Conservation (phyloP, 2,329 filamentous ascomycete genomes). For the Cryphonectria nitschkei region DNA sequence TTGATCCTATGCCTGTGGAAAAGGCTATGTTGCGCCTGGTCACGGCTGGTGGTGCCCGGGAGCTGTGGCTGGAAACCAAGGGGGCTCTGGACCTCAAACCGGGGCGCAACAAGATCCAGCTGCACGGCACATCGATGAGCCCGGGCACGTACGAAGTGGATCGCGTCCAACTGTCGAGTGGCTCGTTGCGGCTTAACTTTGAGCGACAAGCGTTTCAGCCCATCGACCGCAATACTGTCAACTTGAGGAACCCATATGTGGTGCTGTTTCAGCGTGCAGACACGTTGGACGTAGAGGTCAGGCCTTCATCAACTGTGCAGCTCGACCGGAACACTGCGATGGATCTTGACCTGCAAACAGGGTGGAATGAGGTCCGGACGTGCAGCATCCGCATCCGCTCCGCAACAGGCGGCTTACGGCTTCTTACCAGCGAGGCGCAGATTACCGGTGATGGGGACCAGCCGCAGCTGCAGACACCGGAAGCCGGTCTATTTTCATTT, state of each 20-base stretch:
- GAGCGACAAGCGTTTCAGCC: slow-evolving; percentile 61
- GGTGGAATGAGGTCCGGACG: slow-evolving; percentile 69
- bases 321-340: slow-evolving; percentile 79
- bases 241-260: slow-evolving; percentile 65
- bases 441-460: slow-evolving; percentile 48
- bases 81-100: slow-evolving; percentile 53
- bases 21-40: slow-evolving; percentile 66
- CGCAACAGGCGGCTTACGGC: slow-evolving; percentile 66
- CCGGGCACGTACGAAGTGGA: slow-evolving; percentile 78
- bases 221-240: slow-evolving; percentile 48
- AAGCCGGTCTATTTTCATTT: slow-evolving; percentile 58
- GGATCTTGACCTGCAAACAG: slow-evolving; percentile 72
- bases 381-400: slow-evolving; percentile 66
- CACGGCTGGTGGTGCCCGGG: slow-evolving; percentile 60
- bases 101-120: slow-evolving; percentile 53
- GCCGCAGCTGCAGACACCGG: slow-evolving; percentile 48
- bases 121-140: slow-evolving; percentile 58
- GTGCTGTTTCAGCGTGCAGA: slow-evolving; percentile 73
- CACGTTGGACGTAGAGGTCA: slow-evolving; percentile 70
- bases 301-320: slow-evolving; percentile 71
- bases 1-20: slow-evolving; percentile 70
- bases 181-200: slow-evolving; percentile 67
- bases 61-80: slow-evolving; percentile 47
- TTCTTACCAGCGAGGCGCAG: slow-evolving; percentile 63
- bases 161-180: slow-evolving; percentile 66